Evolutionary conservation across 192 early-diverging fungal species (phyloP), one percentile per base, ranked within the genome.

Genomic region (Kappamyces sp.): DNA sequence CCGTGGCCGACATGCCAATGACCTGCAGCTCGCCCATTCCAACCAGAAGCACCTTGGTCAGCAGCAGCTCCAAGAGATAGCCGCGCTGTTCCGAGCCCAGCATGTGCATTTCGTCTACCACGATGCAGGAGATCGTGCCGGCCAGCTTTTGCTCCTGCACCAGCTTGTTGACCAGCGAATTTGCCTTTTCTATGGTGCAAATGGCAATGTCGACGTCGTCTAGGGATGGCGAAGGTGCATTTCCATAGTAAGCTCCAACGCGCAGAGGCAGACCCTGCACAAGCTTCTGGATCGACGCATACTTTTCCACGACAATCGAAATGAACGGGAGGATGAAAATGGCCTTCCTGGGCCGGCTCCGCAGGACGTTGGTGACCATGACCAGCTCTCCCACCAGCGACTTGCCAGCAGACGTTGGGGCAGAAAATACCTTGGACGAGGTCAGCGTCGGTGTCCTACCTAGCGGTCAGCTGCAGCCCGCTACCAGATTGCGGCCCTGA

Each of bases 1-100:
- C 33, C 13, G 68, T 70, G 3, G 71, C 68, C 3, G 70, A 70
- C 69, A 71, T 71, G 4, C 71, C 69, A 74, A 71, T 64, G 31
- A 71, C 40, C 44, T 71, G 69, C n/a, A 71, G 34, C 9, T 59
- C 40, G 5, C 51, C 69, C 8, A n/a, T 40, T 31, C 68, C 8
- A 7, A 70, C 40, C 44, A 43, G 73, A 1, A 31, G 32, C 39
- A 71, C n/a, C 34, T 71, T 71, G 9, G 72, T 71, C 34, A 71
- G 39, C 32, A 71, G 49, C 8, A 70, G 58, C 46, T 71, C 69
- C 51, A 71, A 33, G 31, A 71, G 34, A 62, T 71, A 71, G 1
- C 69, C 69, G 7, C 69, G 49, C 23, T 46, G 59, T 13, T 62
- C 49, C 68, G 72, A 70, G 2, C 69, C 71, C 3, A 64, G 49